Base-by-base conservation (phyloP, 768 basidiomycete genomes). In the Tylopilus balloui region DNA sequence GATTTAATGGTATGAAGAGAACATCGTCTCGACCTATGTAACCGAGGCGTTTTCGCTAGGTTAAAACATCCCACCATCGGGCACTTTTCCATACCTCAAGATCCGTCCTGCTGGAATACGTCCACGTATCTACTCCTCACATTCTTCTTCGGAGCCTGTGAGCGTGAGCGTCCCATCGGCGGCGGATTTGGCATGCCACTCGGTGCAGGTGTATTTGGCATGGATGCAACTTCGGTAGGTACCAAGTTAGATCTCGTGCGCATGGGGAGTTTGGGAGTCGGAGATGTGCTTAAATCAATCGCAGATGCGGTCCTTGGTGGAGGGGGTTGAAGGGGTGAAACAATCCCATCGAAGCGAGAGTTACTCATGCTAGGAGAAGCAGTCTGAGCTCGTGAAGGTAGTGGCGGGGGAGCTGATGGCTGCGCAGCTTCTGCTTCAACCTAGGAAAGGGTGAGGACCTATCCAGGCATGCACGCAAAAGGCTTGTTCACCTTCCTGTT, bases 41-140 rank as follows among this genome's bases (percentile, higher is more conserved):
- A 19, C 29, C 34, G 14, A 25, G 32, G 24, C 31, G n/a, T 32
- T 39, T 24, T 34, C n/a, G 32, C 32, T 15, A 15, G 8, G 24
- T 19, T 25, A 46, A 32, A 40, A 14, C 21, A 29, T n/a, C 39
- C 21, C 36, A 7, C 24, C 17, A 21, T 27, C 21, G 2, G n/a
- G 34, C 15, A 29, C 38, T 54, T 58, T 24, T 53, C 57, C 29
- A 57, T 59, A 36, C 63, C 40, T 8, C 42, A 19, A 3, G 53
- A 58, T 27, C 60, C 69, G 27, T 75, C 74, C 58, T 84, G 78
- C 55, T 86, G 83, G 67, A 93, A 84, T n/a, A 93, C 86, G 62
- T 93, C 91, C 3, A 96, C 92, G 63, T 96, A 96, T 53, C 89
- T 81, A 63, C 74, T 88, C 47, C 91, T 80, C 47, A 88, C 70